A percentile compares a stretch with the other conserved stretches of the same genome.
Evolutionary conservation across 202 grass and related monocot genomes (phyloP).

Genomic region (Setaria viridis): DNA sequence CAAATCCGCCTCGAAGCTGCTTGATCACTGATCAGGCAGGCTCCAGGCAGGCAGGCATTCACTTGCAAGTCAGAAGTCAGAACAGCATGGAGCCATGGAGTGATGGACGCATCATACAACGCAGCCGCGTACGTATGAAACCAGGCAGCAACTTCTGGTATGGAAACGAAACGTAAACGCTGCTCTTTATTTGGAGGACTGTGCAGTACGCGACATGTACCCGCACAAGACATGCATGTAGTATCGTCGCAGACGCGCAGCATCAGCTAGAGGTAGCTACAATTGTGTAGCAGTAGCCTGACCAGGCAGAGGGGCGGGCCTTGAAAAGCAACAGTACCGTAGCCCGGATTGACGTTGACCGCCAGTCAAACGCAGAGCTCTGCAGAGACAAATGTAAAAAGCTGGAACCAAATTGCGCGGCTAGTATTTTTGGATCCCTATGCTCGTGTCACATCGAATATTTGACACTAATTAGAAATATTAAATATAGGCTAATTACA

Average conservation of each 20-base stretch:
- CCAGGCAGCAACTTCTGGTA: neutral
- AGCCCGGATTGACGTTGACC: slow-evolving; percentile 4
- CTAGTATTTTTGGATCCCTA: too few relatives aligned
- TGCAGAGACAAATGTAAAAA: neutral
- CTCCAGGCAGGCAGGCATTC: neutral
- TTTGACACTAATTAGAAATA: too few relatives aligned
- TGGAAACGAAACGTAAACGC: too few relatives aligned
- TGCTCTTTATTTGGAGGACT: neutral
- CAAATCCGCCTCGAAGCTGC: slow-evolving; percentile 26
- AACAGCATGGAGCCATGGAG: neutral
- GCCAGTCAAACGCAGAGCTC: neutral
- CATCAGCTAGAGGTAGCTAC: neutral
- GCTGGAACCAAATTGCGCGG: neutral
- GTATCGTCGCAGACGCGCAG: neutral
- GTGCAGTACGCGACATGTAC: neutral
- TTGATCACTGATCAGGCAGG: neutral
- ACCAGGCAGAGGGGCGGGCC: neutral
- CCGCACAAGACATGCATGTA: neutral
- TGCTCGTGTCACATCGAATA: too few relatives aligned
- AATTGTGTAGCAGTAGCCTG: neutral
- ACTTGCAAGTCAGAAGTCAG: neutral
- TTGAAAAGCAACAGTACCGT: neutral
- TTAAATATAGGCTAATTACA: too few relatives aligned
- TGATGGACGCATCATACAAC: neutral
- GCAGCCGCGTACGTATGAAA: neutral